A percentile compares a stretch with the other conserved stretches of the same genome.
These are phyloP conservation scores for Entrophospora sp. DNA, from an alignment of 192 early-diverging fungal genomes.

Conservation along the genomic window DNA sequence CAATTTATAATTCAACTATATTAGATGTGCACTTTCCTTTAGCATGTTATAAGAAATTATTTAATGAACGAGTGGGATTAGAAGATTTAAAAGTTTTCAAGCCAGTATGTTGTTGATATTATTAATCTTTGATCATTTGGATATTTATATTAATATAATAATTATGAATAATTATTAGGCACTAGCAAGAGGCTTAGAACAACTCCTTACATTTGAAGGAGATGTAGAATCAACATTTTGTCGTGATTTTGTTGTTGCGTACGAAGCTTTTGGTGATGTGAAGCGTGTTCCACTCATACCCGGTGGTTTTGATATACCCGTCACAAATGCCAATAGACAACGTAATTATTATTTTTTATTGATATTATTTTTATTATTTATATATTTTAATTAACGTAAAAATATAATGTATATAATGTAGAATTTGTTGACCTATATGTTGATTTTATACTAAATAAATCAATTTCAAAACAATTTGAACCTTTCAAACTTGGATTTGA, in stretches of 20 bases:
- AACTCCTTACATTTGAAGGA: conserved; percentile 71
- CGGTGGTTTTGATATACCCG: conserved; percentile 47
- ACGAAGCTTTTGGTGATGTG: conserved; percentile 63
- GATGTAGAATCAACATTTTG: conserved; percentile 81
- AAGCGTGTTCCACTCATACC: conserved; percentile 55
- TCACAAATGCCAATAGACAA: conserved; percentile 53
- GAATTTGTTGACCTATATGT: conserved; percentile 81
- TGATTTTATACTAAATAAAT: conserved; percentile 71
- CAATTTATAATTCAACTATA: conserved; percentile 92
- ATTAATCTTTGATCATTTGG: too few relatives aligned
- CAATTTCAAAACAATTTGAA: conserved; percentile 66
- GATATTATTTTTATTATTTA: neutral
- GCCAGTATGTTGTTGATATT: conserved; percentile 31
- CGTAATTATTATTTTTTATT: neutral
- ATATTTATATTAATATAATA: too few relatives aligned
- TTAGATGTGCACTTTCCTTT: conserved; percentile 76
- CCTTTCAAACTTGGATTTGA: conserved; percentile 83
- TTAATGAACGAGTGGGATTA: conserved; percentile 62
- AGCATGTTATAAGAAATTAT: conserved; percentile 84
- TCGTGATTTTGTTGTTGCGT: conserved; percentile 67
- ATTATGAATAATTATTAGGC: too few relatives aligned
- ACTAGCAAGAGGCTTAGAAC: conserved; percentile 71
- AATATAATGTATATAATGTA: neutral
- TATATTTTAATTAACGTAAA: neutral
- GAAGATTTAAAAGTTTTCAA: conserved; percentile 71